Conservation (phyloP, 2,329 filamentous ascomycete genomes). For the Aspergillus awamori region DNA sequence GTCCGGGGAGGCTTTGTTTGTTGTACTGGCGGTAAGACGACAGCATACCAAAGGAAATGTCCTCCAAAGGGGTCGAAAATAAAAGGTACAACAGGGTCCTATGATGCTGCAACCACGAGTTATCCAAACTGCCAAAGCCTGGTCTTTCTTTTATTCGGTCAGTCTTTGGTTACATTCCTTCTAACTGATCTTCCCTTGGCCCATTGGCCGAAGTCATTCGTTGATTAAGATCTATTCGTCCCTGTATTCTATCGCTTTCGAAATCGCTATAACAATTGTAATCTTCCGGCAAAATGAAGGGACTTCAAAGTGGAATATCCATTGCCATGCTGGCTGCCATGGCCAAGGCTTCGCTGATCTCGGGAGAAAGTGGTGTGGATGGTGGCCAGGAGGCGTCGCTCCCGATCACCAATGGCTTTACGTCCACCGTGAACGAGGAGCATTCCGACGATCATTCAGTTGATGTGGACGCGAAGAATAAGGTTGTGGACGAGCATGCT, state of each 20-base stretch:
- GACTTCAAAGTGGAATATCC: slow-evolving; percentile 38
- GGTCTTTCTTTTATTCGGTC: not conserved
- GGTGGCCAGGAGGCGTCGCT: slow-evolving; percentile 20
- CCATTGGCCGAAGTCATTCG: slow-evolving; percentile 17
- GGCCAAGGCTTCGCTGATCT: slow-evolving; percentile 18
- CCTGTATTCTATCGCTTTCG: slow-evolving; percentile 8
- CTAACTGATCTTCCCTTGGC: slow-evolving; percentile 10
- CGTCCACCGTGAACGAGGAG: not conserved
- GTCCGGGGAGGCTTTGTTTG: slow-evolving; percentile 16
- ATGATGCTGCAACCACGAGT: not conserved
- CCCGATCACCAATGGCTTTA: slow-evolving; percentile 10
- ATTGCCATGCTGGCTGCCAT: slow-evolving; percentile 26
- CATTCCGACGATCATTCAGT: slow-evolving; percentile 11
- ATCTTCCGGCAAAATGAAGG: slow-evolving; percentile 35
- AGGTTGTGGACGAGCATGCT: not conserved
- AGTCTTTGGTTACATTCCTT: slow-evolving; percentile 12
- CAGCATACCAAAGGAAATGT: slow-evolving; percentile 13
- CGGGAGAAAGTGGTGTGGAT: slow-evolving; percentile 26
- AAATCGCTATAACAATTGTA: not conserved
- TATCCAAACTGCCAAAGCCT: not conserved
- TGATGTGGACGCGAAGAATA: not conserved
- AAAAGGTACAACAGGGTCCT: slow-evolving; percentile 20
- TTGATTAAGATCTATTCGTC: slow-evolving; percentile 12
- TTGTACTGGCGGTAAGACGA: not conserved
- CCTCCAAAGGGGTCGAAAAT: slow-evolving; percentile 9